phyloP scores from a whole-genome alignment of 495 filamentous ascomycete species.

The Astrothelium macrocarpum region DNA sequence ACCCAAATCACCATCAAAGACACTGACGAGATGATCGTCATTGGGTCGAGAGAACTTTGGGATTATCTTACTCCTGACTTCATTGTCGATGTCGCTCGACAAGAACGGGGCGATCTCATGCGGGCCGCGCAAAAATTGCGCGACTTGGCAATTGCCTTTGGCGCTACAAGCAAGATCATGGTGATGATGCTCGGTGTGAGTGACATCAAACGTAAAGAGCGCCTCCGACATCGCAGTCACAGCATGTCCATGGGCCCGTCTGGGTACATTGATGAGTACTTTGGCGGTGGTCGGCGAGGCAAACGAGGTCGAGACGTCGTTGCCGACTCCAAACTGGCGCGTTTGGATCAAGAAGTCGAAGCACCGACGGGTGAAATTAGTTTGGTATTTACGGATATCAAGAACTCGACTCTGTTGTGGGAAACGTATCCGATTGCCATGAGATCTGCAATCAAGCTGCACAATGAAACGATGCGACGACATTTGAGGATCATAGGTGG shows the following conservation, averaged over 20 bases:
- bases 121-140: constrained; percentile 90
- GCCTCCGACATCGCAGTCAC: constrained; percentile 58
- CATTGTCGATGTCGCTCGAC: constrained; percentile 81
- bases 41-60: constrained; percentile 90
- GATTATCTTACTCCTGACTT: constrained; percentile 81
- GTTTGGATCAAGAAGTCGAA: constrained; percentile 80
- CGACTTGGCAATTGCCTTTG: constrained; percentile 92
- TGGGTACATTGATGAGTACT: constrained; percentile 57
- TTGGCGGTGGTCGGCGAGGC: constrained; percentile 48
- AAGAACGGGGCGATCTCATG: constrained; percentile 82
- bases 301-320: constrained; percentile 59
- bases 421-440: constrained; percentile 90
- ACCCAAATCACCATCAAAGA: constrained; percentile 70
- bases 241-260: constrained; percentile 73
- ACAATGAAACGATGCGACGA: constrained; percentile 90
- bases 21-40: constrained; percentile 84
- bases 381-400: constrained; percentile 98
- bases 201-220: constrained; percentile 74
- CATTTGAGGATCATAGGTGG: constrained; percentile 89
- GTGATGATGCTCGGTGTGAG: constrained; percentile 93
- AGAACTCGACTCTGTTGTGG: constrained; percentile 96
- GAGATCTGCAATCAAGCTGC: constrained; percentile 87
- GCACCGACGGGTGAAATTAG: constrained; percentile 81
- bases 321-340: constrained; percentile 68
- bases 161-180: constrained; percentile 90